A percentile compares a stretch with the other conserved stretches of the same genome.
phyloP scores from a whole-genome alignment of 306 rosid genomes.

The Quercus ilex region DNA sequence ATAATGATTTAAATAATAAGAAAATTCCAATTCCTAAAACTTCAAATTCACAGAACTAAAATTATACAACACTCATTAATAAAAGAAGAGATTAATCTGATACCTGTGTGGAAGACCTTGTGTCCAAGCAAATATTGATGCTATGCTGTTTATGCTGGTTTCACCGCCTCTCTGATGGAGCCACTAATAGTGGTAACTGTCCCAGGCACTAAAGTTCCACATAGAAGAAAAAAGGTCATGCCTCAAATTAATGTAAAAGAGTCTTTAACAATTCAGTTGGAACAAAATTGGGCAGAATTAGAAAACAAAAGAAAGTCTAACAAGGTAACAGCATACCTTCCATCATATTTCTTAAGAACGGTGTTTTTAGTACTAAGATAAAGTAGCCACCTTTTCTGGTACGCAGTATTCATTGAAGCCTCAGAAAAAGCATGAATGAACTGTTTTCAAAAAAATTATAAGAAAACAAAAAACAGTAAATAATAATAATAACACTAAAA shows the following conservation, averaged over 20 bases:
- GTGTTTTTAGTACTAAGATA: conserved; percentile 96
- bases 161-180: conserved; percentile 98
- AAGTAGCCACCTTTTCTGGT: conserved; percentile 90
- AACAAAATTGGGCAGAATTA: not conserved
- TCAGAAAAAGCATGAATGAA: conserved; percentile 80
- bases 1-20: not conserved
- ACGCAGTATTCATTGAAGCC: conserved; percentile 83
- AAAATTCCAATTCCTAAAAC: not conserved
- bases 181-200: conserved; percentile 91
- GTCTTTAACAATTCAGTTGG: not conserved
- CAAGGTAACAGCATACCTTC: conserved; percentile 59
- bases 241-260: not conserved
- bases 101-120: conserved; percentile 96
- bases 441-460: conserved; percentile 23
- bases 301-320: not conserved
- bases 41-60: not conserved
- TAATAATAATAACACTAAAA: not conserved
- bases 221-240: not conserved
- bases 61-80: too few species aligned
- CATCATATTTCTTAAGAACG: conserved; percentile 93
- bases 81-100: not conserved
- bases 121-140: conserved; percentile 98
- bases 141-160: conserved; percentile 96
- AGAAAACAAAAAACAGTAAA: accelerated
- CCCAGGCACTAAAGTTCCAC: conserved; percentile 26